Base-by-base conservation (phyloP, 2,329 filamentous ascomycete genomes). In the Fusarium sp. region DNA sequence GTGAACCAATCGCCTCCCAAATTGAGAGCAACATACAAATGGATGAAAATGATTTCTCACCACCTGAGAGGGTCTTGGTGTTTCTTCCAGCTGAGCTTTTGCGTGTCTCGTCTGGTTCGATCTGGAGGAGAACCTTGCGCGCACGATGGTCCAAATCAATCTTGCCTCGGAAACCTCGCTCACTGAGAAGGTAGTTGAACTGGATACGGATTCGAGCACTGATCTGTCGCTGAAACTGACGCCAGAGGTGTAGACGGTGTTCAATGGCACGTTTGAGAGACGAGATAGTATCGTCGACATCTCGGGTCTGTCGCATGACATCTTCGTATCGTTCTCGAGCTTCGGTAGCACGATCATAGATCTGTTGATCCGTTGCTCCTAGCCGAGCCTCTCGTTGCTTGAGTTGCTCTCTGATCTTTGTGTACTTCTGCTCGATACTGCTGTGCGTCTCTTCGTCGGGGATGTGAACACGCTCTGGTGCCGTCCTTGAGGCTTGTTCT, bases 1-100 rank as follows among this genome's bases (percentile, higher is more conserved):
- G 95, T 19, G 94, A 97, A 13, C 96, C 95, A 91, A 99, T 99
- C 31, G 96, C 95, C 77, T 99, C 96, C 96, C 96, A 99, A 19
- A 99, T 91, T 4, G 94, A 89, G 33, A 99, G 85, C 56, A 99
- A 83, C 73, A 99, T 87, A 80, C 96, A 99, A 62, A 98, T 97
- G 6, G 95, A 97, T 5, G 94, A 97, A 79, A 98, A 99, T 0
- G 95, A 98, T 79, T 99, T 99, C 78, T 99, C 96, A 31, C 96
- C 96, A 54, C 96, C 96, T 10, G 94, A 98, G 2, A 99, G 84
- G 1, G 95, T 98, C 81, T 94, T 97, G 24, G 96, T 95, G 75
- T 92, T 92, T 50, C 95, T 89, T 4, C 94, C 94, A 6, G 87
- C 85, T 22, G 87, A 88, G 64, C 87, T 90, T 71, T 86, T 88